Evolutionary conservation across 2,329 filamentous ascomycete genomes (phyloP).

Genomic region (Xylariales sp.): DNA sequence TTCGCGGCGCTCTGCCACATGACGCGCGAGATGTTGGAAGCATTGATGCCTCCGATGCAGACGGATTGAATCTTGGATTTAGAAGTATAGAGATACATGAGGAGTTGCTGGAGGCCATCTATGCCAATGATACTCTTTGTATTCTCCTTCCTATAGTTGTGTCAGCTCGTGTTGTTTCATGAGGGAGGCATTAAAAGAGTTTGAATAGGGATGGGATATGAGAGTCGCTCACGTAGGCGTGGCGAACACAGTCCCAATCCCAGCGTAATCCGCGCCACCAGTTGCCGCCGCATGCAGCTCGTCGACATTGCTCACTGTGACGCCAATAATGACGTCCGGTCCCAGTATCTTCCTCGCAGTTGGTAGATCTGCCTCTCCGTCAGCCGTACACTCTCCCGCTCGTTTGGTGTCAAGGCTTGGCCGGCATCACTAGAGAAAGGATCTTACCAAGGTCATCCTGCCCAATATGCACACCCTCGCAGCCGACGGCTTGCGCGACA

Average conservation of each 20-base stretch:
- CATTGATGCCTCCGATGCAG: constrained; percentile 85
- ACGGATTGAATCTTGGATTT: constrained; percentile 56
- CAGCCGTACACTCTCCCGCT: too few species aligned
- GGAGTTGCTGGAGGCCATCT: constrained; percentile 62
- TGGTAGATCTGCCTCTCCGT: constrained; percentile 41
- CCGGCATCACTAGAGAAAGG: too few species aligned
- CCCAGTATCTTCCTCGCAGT: constrained; percentile 71
- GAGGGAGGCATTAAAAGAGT: too few species aligned
- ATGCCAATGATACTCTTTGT: constrained; percentile 78
- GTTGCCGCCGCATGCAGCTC: constrained; percentile 70
- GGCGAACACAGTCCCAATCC: constrained; percentile 83
- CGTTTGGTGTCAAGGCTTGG: too few species aligned
- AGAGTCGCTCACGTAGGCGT: constrained; percentile 70
- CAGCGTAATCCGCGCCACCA: constrained; percentile 83
- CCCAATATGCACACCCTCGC: constrained; percentile 89
- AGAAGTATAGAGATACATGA: constrained; percentile 52
- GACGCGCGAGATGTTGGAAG: constrained; percentile 68
- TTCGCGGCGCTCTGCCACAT: constrained; percentile 60
- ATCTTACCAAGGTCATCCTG: constrained; percentile 81
- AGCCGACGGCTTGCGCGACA: constrained; percentile 77
- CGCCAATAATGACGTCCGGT: constrained; percentile 75
- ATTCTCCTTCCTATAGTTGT: constrained; percentile 65
- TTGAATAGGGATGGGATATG: too few species aligned
- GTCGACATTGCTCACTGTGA: constrained; percentile 70
- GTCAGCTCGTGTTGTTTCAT: too few species aligned